Evolutionary conservation across 805 yeast species (phyloP), one percentile per base, ranked within the genome.

Genomic region (Monosporozyma aquatica): DNA sequence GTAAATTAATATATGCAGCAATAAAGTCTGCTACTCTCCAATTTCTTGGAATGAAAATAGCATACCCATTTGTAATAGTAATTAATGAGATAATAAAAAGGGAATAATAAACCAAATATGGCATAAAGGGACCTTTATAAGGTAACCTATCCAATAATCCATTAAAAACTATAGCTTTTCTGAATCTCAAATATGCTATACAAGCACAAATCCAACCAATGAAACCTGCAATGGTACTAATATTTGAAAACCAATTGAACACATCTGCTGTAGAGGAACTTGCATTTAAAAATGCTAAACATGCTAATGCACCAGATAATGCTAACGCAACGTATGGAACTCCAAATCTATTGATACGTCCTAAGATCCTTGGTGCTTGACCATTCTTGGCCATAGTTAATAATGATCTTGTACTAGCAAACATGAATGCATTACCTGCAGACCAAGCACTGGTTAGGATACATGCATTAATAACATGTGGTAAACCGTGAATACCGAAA

Each of bases 41-140:
- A 39, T 61, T 52, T 23, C 54, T 57, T 15, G 68, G 69, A 46
- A 82, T 61, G 47, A 82, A 81, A 5, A 76, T 80, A 3, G 74
- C 79, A 55, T 78, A 82, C 43, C 89, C 89, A 52, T 82, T 82
- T n/a, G 87, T 80, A 37, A 82, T 40, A 24, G 80, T 65, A 41
- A 82, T 54, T n/a, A 82, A 24, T 5, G 68, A 45, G 43, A 80
- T 69, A 47, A 78, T 58, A 30, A 66, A 50, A 26, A 80, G 60
- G 6, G 76, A 71, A 46, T 72, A 72, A 54, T 73, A 79, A 4
- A 82, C 71, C 39, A 79, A 74, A 48, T 64, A 72, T 32, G 83
- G 80, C 60, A 77, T 82, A 21, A 72, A 62, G 23, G 64, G 61
- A 2, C 84, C 72, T 50, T 62, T 72, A 67, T 67, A 81, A 7